Conservation (phyloP, 2,329 filamentous ascomycete species). For the Pezicula neosporulosa region DNA sequence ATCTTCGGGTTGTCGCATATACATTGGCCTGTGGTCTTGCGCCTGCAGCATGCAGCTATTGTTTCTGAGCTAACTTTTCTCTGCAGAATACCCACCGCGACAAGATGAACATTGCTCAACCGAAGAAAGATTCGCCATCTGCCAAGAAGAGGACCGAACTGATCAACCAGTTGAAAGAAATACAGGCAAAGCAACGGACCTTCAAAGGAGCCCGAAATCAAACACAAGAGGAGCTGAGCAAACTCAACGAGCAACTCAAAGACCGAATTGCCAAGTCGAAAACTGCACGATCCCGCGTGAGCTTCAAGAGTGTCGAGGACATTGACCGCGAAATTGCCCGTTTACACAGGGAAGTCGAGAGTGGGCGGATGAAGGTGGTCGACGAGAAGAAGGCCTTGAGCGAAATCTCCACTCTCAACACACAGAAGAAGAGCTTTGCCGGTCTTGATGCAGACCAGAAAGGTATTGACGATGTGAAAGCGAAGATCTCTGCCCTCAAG, state of each 20-base stretch:
- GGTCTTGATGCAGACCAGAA: conserved; percentile 83
- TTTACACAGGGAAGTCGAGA: conserved; percentile 82
- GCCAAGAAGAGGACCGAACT: conserved; percentile 85
- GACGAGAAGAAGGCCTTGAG: conserved; percentile 93
- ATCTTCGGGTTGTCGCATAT: background rate
- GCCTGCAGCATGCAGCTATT: conserved; percentile 7
- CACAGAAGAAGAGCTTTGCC: conserved; percentile 87
- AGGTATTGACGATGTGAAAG: conserved; percentile 81
- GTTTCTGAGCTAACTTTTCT: conserved; percentile 9
- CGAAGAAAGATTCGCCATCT: conserved; percentile 76
- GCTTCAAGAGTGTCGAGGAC: conserved; percentile 85
- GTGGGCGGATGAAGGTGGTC: conserved; percentile 89
- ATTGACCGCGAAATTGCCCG: conserved; percentile 77
- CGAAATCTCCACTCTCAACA: conserved; percentile 79
- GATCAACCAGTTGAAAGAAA: conserved; percentile 75
- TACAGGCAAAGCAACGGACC: conserved; percentile 81
- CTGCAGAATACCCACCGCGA: conserved; percentile 79
- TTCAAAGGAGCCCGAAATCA: conserved; percentile 78
- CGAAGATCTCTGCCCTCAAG: conserved; percentile 83
- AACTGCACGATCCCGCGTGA: conserved; percentile 72
- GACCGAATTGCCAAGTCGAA: conserved; percentile 84
- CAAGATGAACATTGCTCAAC: conserved; percentile 81
- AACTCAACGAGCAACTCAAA: conserved; percentile 85
- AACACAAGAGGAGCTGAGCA: conserved; percentile 88
- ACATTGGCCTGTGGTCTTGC: background rate